These are phyloP conservation scores for Camellia sinensis DNA, from an alignment of 148 eudicot genomes.

Conservation along the genomic window DNA sequence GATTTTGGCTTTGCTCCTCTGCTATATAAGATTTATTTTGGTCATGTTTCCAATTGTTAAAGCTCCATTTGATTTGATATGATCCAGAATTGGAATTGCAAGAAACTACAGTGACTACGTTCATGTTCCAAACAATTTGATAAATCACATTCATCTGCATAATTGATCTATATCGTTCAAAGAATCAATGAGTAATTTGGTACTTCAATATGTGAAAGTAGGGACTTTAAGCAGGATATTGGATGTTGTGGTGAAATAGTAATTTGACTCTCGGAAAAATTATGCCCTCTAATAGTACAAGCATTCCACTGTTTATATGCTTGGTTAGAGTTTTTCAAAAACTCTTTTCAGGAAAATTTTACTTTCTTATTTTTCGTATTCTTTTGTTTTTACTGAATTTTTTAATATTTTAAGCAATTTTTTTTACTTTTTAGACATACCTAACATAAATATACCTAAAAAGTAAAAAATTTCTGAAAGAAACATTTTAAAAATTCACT, in stretches of 20 bases:
- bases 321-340: no score
- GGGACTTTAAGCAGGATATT: neutral
- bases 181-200: neutral
- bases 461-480: no score
- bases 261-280: neutral
- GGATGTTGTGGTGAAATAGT: neutral
- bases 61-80: neutral
- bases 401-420: no score
- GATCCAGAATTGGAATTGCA: neutral
- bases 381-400: no score
- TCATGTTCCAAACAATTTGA: neutral
- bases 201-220: neutral
- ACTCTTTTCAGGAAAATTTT: no score
- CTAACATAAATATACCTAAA: no score
- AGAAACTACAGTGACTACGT: neutral
- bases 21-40: no score
- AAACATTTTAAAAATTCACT: no score
- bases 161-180: neutral
- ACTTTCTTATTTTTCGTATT: no score
- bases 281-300: neutral
- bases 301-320: neutral
- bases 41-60: neutral
- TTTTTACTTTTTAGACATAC: no score
- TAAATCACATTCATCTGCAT: neutral
- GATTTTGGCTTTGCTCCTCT: neutral